Evolutionary conservation across 2,329 filamentous ascomycete genomes (phyloP).

Genomic region (Endoconidiophora polonica): DNA sequence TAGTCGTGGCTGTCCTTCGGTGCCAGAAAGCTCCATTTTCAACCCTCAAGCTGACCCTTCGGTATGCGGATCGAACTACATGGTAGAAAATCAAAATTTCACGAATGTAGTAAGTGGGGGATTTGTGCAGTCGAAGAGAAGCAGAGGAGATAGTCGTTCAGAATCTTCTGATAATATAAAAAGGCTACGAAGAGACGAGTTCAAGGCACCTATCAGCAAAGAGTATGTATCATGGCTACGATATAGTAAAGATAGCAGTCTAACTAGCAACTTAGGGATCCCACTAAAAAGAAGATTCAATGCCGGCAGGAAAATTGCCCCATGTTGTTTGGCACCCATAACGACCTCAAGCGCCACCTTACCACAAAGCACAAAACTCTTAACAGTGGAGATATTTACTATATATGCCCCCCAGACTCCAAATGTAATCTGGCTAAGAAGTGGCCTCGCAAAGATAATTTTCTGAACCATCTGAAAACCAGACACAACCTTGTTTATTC

Average conservation of each 20-base stretch:
- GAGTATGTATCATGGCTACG: no score
- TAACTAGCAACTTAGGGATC: no score
- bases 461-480: constrained; percentile 58
- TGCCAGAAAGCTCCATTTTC: not conserved
- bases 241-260: no score
- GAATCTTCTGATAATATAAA: no score
- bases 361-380: constrained; percentile 15
- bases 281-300: not conserved
- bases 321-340: constrained; percentile 56
- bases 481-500: constrained; percentile 35
- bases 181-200: no score
- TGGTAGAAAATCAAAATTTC: not conserved
- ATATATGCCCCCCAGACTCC: not conserved
- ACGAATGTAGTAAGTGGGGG: no score
- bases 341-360: constrained; percentile 62
- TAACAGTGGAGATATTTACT: constrained; percentile 16
- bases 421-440: constrained; percentile 30
- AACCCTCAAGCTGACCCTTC: not conserved
- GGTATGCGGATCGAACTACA: not conserved
- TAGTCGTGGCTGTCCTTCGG: not conserved
- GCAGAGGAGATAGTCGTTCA: no score
- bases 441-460: constrained; percentile 77
- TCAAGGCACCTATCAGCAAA: no score
- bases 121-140: no score
- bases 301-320: not conserved